Evolutionary conservation across 805 yeast species (phyloP), one percentile per base, ranked within the genome.

Genomic region (Naumovozyma baii): DNA sequence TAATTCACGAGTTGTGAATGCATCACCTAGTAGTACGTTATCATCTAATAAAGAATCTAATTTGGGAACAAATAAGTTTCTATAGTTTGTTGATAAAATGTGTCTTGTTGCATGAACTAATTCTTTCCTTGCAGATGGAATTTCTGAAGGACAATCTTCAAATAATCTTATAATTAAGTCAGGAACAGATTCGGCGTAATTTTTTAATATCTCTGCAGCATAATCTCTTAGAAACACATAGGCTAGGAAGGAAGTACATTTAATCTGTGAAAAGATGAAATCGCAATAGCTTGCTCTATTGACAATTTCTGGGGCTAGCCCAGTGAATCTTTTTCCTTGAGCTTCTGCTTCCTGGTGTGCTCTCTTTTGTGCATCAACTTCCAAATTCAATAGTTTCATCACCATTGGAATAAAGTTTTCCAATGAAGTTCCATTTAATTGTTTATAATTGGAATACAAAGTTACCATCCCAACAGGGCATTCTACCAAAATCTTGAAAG

Each of bases 401-500:
- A 90, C 83, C 40, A 80, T 76, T 0, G 97, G 96, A 37, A 88
- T 73, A 47, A 90, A 84, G 15, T 64, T 67, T 2, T 88, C 84
- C 25, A 92, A 68, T 3, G 90, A 76, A 0, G 82, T 65, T 35
- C 75, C 74, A 1, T 83, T 83, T 38, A 86, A 63, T 28, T 76
- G 76, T 55, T 87, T 85, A 64, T 88, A 87, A 0, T 95, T 78
- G 1, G 95, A 83, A 52, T 85, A 86, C 38, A 94, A 67, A 5
- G 95, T 78, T 3, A 92, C 98, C 80, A 92, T 83, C 3, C 95
- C 87, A 31, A 92, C 90, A 8, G 99, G 99, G 57, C 97, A 88
- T 59, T 92, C 99, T 0, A 95, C 84, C 43, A 92, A 71, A 12
- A 90, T 85, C 57, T 87, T 88, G 70, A 92, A 90, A 1, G 96